Base-by-base conservation (phyloP, 441 rosid genomes). In the Geranium incanum region DNA sequence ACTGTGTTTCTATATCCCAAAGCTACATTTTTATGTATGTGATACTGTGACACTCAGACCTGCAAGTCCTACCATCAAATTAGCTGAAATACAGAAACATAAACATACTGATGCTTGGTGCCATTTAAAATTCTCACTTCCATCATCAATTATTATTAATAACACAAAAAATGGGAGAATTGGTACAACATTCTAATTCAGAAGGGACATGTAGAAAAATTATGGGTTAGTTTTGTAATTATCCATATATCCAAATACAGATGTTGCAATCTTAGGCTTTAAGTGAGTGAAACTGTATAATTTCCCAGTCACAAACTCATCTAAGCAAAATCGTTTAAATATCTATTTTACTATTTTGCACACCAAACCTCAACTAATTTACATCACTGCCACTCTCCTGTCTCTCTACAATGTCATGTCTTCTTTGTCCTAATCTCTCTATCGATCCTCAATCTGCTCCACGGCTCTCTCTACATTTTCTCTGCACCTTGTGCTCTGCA, bases 311-410 rank as follows among this genome's bases (percentile, higher is more conserved):
- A 16, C 70, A 67, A 62, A 71, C 8, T 4, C 8, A 43, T 6
- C 7, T 7, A 8, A 8, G 12, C 7, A 8, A 43, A 43, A 43
- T 8, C 11, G 11, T 11, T 11, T 9, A 38, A 23, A 38, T 67
- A 18, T 28, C 68, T 39, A 6, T 1, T 59, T 83, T 55, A 76
- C 81, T 65, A 23, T 78, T 78, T 71, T 43, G 39, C 82, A 86
- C 68, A 70, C 70, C 38, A 12, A 11, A 7, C 3, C 18, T 16
- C 71, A 57, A 36, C 55, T 65, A 74, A 85, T 70, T 83, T 80
- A 81, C 90, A 74, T 69, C 9, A 0, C 39, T 78, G 87, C 86
- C 87, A 76, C 84, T 78, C 77, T 19, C 72, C 66, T 43, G 11
- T 43, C 50, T 43, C 50, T 43, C 50, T 7, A 4, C 48, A 4